Evolutionary conservation across 2,329 filamentous ascomycete genomes (phyloP).

Genomic region (Aspergillus sp.): DNA sequence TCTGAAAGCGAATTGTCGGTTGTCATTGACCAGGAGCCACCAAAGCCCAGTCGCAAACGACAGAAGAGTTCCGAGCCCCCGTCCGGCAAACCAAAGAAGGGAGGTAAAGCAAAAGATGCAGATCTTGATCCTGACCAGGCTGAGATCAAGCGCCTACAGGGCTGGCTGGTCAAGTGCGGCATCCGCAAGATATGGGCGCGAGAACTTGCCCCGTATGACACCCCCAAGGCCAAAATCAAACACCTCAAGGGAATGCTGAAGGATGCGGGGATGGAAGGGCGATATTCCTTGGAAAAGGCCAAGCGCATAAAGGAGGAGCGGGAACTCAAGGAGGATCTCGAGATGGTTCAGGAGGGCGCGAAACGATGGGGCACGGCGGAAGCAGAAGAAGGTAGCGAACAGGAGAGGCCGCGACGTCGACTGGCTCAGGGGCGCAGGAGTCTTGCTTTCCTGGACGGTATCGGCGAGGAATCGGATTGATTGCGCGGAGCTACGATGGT

Average conservation of each 20-base stretch:
- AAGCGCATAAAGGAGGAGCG: conserved; percentile 77
- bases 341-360: conserved; percentile 74
- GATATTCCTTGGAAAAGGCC: conserved; percentile 77
- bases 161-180: conserved; percentile 79
- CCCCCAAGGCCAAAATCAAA: conserved; percentile 67
- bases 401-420: conserved; percentile 29
- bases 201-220: conserved; percentile 68
- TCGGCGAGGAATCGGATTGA: conserved; percentile 54
- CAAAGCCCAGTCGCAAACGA: conserved; percentile 48
- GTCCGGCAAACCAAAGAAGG: conserved; percentile 21
- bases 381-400: conserved; percentile 30
- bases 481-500: conserved; percentile 2
- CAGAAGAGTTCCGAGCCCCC: conserved; percentile 20
- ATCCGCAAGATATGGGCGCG: conserved; percentile 85
- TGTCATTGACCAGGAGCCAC: conserved; percentile 65
- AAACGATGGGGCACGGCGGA: conserved; percentile 60
- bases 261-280: conserved; percentile 78
- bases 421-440: conserved; percentile 36
- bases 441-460: conserved; percentile 55
- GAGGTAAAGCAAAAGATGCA: conserved; percentile 36
- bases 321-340: conserved; percentile 74
- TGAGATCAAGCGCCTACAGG: conserved; percentile 81
- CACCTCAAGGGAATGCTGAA: conserved; percentile 71
- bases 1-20: conserved; percentile 61
- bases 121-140: conserved; percentile 54